Evolutionary conservation across 2,329 filamentous ascomycete genomes (phyloP).

Genomic region (Fusarium sp.): DNA sequence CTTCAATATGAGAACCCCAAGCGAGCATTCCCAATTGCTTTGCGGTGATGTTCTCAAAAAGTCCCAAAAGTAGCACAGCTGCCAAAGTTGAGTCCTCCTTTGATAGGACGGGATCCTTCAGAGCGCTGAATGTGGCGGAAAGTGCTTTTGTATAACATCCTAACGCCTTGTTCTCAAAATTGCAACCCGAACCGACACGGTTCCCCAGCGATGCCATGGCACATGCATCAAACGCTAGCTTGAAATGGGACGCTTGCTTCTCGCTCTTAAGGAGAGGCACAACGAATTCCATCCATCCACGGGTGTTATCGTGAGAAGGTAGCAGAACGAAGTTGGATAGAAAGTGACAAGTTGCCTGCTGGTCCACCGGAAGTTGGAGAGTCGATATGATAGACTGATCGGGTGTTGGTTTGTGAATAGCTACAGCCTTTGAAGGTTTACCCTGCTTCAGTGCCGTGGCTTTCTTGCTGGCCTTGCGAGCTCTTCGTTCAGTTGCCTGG

Average conservation of each 20-base stretch:
- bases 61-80: slow-evolving; percentile 66
- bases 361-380: slow-evolving; percentile 59
- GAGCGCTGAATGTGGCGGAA: slow-evolving; percentile 60
- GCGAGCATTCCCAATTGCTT: slow-evolving; percentile 63
- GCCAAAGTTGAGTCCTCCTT: slow-evolving; percentile 67
- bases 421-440: slow-evolving; percentile 31
- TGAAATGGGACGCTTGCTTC: slow-evolving; percentile 57
- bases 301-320: slow-evolving; percentile 58
- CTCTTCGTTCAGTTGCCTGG: slow-evolving; percentile 71
- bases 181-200: slow-evolving; percentile 49
- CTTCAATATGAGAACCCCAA: slow-evolving; percentile 72
- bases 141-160: slow-evolving; percentile 65
- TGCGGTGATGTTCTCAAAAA: slow-evolving; percentile 69
- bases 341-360: slow-evolving; percentile 68
- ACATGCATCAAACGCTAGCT: slow-evolving; percentile 67
- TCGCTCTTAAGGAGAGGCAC: slow-evolving; percentile 63
- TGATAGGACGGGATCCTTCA: slow-evolving; percentile 59
- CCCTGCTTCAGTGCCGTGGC: slow-evolving; percentile 49
- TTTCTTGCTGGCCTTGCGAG: slow-evolving; percentile 64
- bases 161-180: slow-evolving; percentile 54
- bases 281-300: slow-evolving; percentile 68
- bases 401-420: slow-evolving; percentile 29
- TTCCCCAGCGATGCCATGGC: slow-evolving; percentile 67
- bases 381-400: slow-evolving; percentile 41
- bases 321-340: slow-evolving; percentile 68